These are phyloP conservation scores for Starmera stellimalicola DNA, from an alignment of 1,139 yeast species.

Conservation along the genomic window DNA sequence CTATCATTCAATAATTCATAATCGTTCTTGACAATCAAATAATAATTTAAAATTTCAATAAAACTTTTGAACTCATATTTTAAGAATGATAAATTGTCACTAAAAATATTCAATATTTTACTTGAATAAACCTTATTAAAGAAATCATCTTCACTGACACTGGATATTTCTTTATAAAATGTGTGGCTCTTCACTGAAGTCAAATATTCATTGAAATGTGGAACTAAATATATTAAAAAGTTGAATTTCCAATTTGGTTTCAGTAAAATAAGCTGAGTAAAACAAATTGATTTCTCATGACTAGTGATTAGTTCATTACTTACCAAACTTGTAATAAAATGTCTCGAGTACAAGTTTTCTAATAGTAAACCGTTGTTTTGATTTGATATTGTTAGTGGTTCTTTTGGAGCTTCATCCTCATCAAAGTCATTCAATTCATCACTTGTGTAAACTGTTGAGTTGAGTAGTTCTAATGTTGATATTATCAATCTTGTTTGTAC, in stretches of 20 bases:
- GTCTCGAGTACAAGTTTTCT: slow-evolving; percentile 14
- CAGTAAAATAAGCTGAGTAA: slow-evolving; percentile 14
- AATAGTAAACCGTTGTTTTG: slow-evolving; percentile 6
- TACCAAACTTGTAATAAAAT: slow-evolving; percentile 13
- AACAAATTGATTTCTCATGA: slow-evolving; percentile 9
- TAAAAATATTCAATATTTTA: slow-evolving; percentile 13
- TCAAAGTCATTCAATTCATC: not conserved
- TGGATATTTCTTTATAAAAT: slow-evolving; percentile 18
- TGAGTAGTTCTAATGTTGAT: not conserved
- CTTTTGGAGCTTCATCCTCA: not conserved
- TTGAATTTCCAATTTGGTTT: slow-evolving; percentile 16
- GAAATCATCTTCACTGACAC: slow-evolving; percentile 15
- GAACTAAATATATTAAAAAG: slow-evolving; percentile 17
- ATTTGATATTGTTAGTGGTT: slow-evolving; percentile 8
- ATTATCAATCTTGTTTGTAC: not conserved
- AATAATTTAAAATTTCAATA: slow-evolving; percentile 45
- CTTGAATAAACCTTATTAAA: slow-evolving; percentile 6
- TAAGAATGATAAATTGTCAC: slow-evolving; percentile 13
- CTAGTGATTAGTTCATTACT: slow-evolving; percentile 6
- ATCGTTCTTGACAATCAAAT: slow-evolving; percentile 63
- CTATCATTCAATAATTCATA: slow-evolving; percentile 39
- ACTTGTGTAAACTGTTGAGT: not conserved
- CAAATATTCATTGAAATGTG: slow-evolving; percentile 14
- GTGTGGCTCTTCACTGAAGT: slow-evolving; percentile 14
- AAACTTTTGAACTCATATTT: slow-evolving; percentile 26